These are phyloP conservation scores for Ceratocystis cubensis DNA, from an alignment of 2,329 filamentous ascomycete species.

Conservation along the genomic window DNA sequence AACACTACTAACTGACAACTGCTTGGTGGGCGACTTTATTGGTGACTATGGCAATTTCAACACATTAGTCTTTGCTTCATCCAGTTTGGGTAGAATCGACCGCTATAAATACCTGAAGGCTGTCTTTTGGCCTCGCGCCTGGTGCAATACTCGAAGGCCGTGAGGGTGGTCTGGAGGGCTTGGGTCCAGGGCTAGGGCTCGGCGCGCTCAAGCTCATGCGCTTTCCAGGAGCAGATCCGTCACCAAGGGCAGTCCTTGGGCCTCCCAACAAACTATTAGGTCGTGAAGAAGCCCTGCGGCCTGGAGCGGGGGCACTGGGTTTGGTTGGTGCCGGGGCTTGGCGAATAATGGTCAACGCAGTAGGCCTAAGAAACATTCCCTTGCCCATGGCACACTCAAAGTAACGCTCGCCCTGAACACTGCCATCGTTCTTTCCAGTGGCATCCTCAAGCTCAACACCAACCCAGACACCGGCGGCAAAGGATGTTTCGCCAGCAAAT, in stretches of 20 bases:
- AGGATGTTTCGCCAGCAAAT: conserved; percentile 67
- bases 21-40: conserved; percentile 69
- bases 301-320: conserved; percentile 26
- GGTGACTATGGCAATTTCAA: conserved; percentile 44
- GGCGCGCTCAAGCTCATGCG: conserved; percentile 57
- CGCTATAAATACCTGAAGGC: conserved; percentile 12
- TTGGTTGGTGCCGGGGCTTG: conserved; percentile 34
- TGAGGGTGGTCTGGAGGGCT: conserved; percentile 33
- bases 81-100: neutral
- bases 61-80: conserved; percentile 3
- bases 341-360: conserved; percentile 49
- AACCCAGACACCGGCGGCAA: conserved; percentile 71
- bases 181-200: conserved; percentile 58
- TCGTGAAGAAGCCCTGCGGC: conserved; percentile 31
- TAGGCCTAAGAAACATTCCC: conserved; percentile 74
- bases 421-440: conserved; percentile 86
- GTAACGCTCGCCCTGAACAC: conserved; percentile 75
- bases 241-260: conserved; percentile 26
- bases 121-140: conserved; percentile 8
- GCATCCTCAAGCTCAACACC: conserved; percentile 76
- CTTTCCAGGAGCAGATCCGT: conserved; percentile 8
- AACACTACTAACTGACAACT: conserved; percentile 36
- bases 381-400: conserved; percentile 68
- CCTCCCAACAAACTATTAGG: conserved; percentile 36
- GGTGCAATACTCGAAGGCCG: conserved; percentile 36